Conservation (phyloP, 2,329 filamentous ascomycete genomes). For the Alternaria metachromatica region DNA sequence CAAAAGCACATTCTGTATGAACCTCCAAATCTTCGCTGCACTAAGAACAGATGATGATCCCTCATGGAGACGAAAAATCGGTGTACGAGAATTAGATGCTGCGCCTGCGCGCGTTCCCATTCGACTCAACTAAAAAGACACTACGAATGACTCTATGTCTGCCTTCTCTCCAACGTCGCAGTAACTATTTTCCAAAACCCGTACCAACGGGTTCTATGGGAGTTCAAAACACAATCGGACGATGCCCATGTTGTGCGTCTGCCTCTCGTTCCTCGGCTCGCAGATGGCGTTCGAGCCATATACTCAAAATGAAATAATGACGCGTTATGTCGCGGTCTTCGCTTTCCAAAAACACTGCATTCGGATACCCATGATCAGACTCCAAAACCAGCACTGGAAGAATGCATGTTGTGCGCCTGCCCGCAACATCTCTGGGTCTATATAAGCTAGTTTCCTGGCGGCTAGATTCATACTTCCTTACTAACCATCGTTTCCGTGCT, state of each 20-base stretch:
- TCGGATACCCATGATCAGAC: too few species aligned
- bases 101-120: too few species aligned
- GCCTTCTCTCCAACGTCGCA: background rate
- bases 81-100: background rate
- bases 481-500: background rate
- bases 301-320: fast-evolving
- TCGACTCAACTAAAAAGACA: too few species aligned
- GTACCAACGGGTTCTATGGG: too few species aligned
- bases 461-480: background rate
- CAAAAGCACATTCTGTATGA: too few species aligned
- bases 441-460: background rate
- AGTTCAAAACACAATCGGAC: too few species aligned
- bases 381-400: too few species aligned
- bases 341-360: background rate
- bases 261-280: background rate
- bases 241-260: background rate
- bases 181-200: background rate
- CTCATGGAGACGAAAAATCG: background rate
- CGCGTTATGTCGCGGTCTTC: background rate
- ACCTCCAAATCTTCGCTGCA: too few species aligned
- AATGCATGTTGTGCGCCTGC: background rate
- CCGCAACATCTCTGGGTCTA: background rate
- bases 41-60: too few species aligned
- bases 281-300: background rate
- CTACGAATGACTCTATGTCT: background rate